Percentiles rank a stretch among this genome's conserved stretches.
phyloP scores from a whole-genome alignment of 345 rosid species.

The Aquilaria sinensis region DNA sequence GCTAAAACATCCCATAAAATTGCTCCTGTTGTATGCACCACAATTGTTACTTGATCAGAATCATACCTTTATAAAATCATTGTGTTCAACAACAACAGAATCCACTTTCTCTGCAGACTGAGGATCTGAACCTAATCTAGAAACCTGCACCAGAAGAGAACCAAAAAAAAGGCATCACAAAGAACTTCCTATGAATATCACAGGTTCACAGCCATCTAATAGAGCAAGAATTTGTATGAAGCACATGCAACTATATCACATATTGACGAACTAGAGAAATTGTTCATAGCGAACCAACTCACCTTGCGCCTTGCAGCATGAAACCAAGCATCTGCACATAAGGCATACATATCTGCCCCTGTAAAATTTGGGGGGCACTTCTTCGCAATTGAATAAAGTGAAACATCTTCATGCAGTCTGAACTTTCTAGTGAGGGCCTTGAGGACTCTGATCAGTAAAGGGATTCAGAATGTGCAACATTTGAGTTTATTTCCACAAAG shows the following conservation, averaged over 20 bases:
- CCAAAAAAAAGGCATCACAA: slow-evolving; percentile 6
- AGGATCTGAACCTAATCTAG: slow-evolving; percentile 35
- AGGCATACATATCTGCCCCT: slow-evolving; percentile 98
- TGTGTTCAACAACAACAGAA: slow-evolving; percentile 58
- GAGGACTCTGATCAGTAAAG: slow-evolving; percentile 54
- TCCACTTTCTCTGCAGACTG: slow-evolving; percentile 41
- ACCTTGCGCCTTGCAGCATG: slow-evolving; percentile 94
- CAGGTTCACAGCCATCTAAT: no score
- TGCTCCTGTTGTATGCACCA: no score
- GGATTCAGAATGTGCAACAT: slow-evolving; percentile 9
- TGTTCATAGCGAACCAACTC: slow-evolving; percentile 7
- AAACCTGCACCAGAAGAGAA: slow-evolving; percentile 39
- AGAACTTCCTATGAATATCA: not conserved
- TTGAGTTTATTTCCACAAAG: not conserved
- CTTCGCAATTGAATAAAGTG: slow-evolving; percentile 74
- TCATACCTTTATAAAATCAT: slow-evolving; percentile 74
- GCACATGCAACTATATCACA: no score
- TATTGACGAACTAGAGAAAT: not conserved
- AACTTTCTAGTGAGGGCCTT: slow-evolving; percentile 96
- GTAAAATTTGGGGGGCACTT: slow-evolving; percentile 90
- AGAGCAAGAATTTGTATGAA: no score
- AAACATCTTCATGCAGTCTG: slow-evolving; percentile 67
- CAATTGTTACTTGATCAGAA: not conserved
- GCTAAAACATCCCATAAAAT: no score
- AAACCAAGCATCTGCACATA: slow-evolving; percentile 99